These are phyloP conservation scores for Tricholoma furcatifolium DNA, from an alignment of 768 basidiomycete genomes.

Conservation along the genomic window DNA sequence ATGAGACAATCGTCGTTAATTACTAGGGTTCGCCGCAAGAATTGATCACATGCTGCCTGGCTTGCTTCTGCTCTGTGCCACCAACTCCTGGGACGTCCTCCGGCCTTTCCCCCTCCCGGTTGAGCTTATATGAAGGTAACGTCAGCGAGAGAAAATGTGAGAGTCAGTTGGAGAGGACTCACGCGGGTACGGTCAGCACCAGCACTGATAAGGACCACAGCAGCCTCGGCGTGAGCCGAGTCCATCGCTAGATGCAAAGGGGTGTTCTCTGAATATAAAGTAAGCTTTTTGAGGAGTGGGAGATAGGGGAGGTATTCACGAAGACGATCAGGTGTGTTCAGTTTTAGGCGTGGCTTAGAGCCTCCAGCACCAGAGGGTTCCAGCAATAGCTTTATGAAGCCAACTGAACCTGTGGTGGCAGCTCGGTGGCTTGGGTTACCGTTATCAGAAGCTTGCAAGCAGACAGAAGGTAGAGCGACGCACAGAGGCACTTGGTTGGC, in stretches of 20 bases:
- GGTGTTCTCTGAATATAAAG: conserved; percentile 70
- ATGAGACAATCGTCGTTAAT: not conserved
- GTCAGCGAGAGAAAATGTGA: conserved; percentile 11
- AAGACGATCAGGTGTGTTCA: conserved; percentile 84
- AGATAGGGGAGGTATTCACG: conserved; percentile 41
- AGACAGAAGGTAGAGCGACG: conserved; percentile 26
- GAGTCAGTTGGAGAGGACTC: conserved; percentile 31
- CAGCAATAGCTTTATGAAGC: conserved; percentile 85
- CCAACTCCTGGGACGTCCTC: conserved; percentile 90
- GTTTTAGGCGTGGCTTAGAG: conserved; percentile 82
- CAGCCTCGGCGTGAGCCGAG: conserved; percentile 89
- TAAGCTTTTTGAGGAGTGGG: conserved; percentile 9
- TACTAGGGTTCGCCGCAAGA: conserved; percentile 60
- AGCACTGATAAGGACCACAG: conserved; percentile 88
- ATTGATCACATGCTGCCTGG: conserved; percentile 72
- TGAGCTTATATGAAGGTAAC: conserved; percentile 50
- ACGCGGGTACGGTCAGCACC: conserved; percentile 92
- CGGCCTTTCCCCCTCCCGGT: conserved; percentile 82
- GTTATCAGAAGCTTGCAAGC: conserved; percentile 20
- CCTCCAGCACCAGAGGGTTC: conserved; percentile 69
- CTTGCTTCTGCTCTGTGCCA: conserved; percentile 83
- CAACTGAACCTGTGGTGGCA: conserved; percentile 90
- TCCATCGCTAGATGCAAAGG: conserved; percentile 98
- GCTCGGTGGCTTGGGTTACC: conserved; percentile 76
- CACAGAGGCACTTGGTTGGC: conserved; percentile 92